These are phyloP conservation scores for Kitagawia praeruptora DNA, from an alignment of 129 eudicot genomes.

Conservation along the genomic window DNA sequence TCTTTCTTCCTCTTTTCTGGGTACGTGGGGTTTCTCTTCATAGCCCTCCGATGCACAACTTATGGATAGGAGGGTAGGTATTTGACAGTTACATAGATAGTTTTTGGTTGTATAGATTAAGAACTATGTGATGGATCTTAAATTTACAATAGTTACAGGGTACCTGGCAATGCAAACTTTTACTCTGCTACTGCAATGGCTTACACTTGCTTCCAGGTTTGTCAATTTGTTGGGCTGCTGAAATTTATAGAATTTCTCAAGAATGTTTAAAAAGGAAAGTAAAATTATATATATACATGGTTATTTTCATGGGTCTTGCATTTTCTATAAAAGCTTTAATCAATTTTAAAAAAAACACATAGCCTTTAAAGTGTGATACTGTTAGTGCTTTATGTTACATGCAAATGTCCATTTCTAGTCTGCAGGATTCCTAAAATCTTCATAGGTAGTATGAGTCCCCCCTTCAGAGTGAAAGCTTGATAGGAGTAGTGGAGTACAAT, in stretches of 20 bases:
- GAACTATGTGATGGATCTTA: constrained; percentile 12
- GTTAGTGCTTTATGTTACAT: not conserved
- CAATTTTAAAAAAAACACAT: not conserved
- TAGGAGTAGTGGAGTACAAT: not conserved
- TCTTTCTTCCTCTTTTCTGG: constrained; percentile 88
- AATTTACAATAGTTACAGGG: constrained; percentile 48
- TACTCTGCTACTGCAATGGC: constrained; percentile 92
- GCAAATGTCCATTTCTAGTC: not conserved
- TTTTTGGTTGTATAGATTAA: not conserved
- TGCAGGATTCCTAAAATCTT: too few species aligned
- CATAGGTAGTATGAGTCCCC: not conserved
- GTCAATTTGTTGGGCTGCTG: not conserved
- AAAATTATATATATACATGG: not conserved
- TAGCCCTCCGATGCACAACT: constrained; percentile 93
- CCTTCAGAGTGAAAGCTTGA: not conserved
- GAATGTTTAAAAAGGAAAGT: too few species aligned
- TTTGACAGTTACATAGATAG: not conserved
- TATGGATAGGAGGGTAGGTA: constrained; percentile 95
- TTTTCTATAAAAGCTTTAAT: not conserved
- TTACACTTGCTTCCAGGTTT: constrained; percentile 89
- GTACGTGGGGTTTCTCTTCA: constrained; percentile 69
- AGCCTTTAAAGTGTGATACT: not conserved
- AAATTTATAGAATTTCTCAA: not conserved
- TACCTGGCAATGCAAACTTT: constrained; percentile 56
- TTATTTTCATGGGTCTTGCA: not conserved